Conservation (phyloP, 768 basidiomycete genomes). For the Agaricus sinodeliciosus region DNA sequence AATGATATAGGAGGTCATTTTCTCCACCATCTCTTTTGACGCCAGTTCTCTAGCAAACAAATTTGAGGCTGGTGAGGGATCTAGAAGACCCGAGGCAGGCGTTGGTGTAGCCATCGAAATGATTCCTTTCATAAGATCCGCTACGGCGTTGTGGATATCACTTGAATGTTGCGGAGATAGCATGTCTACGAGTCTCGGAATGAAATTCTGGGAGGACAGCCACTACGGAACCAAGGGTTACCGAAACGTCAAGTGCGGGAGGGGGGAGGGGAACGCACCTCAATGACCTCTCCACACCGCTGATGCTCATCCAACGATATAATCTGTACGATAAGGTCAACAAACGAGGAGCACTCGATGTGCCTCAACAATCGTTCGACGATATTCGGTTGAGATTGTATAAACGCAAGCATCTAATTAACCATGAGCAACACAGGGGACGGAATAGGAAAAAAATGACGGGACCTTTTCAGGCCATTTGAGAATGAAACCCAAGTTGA, state of each 20-base stretch:
- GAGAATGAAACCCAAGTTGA: constrained; percentile 80
- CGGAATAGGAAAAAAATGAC: constrained; percentile 14
- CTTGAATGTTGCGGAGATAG: constrained; percentile 72
- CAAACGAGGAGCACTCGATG: constrained; percentile 85
- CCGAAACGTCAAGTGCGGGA: background rate
- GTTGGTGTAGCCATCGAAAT: constrained; percentile 92
- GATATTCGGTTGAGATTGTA: constrained; percentile 74
- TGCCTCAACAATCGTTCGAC: constrained; percentile 79
- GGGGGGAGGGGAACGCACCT: constrained; percentile 51
- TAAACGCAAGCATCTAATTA: constrained; percentile 85
- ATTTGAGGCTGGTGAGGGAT: constrained; percentile 74
- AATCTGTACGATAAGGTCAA: constrained; percentile 86
- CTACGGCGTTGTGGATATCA: constrained; percentile 78
- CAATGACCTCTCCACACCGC: constrained; percentile 74
- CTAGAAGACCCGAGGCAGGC: constrained; percentile 65
- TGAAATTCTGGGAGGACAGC: constrained; percentile 80
- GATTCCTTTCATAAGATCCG: constrained; percentile 90
- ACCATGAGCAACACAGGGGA: constrained; percentile 18
- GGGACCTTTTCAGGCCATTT: constrained; percentile 85
- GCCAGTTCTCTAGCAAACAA: constrained; percentile 87
- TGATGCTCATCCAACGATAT: constrained; percentile 86
- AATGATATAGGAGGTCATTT: constrained; percentile 72
- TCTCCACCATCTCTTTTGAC: constrained; percentile 58
- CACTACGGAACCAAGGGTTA: constrained; percentile 43
- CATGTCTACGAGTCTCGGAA: constrained; percentile 72